Percentiles rank a stretch among this genome's conserved stretches.
phyloP scores from a whole-genome alignment of 2,329 filamentous ascomycete genomes.

The Coniella lustricola region DNA sequence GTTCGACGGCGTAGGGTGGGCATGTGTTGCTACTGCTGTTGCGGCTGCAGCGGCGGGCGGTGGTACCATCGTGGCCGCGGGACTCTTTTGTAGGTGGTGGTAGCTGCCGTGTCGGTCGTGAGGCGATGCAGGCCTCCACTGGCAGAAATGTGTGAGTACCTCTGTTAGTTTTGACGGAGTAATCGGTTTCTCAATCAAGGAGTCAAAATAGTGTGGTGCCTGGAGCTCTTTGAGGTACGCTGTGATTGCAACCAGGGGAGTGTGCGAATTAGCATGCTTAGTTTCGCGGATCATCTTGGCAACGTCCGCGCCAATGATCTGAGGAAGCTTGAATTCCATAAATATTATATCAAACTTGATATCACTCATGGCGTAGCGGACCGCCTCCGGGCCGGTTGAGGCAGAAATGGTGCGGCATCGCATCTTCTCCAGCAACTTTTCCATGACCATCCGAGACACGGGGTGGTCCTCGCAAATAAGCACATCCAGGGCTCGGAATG shows the following conservation, averaged over 20 bases:
- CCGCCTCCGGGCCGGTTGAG: conserved; percentile 81
- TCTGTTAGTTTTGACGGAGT: conserved; percentile 87
- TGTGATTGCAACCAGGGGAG: conserved; percentile 92
- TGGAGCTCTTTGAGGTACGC: conserved; percentile 97
- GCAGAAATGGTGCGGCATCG: conserved; percentile 91
- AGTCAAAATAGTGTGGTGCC: conserved; percentile 91
- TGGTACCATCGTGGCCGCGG: conserved; percentile 17
- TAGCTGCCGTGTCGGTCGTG: too few species aligned
- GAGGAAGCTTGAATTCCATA: conserved; percentile 91
- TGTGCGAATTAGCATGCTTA: conserved; percentile 88
- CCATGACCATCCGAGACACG: conserved; percentile 97
- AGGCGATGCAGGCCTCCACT: conserved; percentile 79
- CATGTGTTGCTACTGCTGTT: too few species aligned
- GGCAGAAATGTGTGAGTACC: conserved; percentile 77
- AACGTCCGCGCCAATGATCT: conserved; percentile 91
- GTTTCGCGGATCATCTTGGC: conserved; percentile 97
- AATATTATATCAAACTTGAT: conserved; percentile 99
- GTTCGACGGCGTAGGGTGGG: conserved; percentile 54
- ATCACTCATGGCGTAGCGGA: conserved; percentile 89
- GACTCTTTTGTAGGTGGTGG: conserved; percentile 30
- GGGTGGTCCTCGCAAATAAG: conserved; percentile 97
- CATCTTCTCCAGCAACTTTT: conserved; percentile 90
- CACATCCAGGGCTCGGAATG: conserved; percentile 86
- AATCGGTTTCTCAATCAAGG: conserved; percentile 91
- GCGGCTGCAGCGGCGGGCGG: conserved; percentile 43